Percentiles rank a stretch among this genome's conserved stretches.
Evolutionary conservation across 2,329 filamentous ascomycete species (phyloP).

Genomic region (Aspergillus fumigatus): DNA sequence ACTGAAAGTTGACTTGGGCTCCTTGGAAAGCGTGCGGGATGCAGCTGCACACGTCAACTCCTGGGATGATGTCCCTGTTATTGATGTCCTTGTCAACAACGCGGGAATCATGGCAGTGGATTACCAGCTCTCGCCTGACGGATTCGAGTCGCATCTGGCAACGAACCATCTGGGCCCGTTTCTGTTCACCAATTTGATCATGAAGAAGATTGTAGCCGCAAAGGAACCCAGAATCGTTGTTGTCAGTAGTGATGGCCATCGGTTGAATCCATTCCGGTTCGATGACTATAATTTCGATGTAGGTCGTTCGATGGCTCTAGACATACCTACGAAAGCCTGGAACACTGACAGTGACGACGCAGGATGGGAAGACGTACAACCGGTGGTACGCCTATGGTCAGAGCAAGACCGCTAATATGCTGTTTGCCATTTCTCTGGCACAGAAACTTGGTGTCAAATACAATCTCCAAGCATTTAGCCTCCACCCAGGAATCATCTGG

Average conservation of each 20-base stretch:
- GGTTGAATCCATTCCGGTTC: conserved; percentile 40
- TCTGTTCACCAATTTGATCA: neutral
- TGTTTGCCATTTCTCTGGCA: conserved; percentile 40
- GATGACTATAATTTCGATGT: conserved; percentile 45
- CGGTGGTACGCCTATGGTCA: conserved; percentile 42
- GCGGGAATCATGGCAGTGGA: neutral
- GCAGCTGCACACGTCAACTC: neutral
- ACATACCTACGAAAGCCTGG: neutral
- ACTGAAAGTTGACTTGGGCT: neutral
- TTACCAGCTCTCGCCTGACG: neutral
- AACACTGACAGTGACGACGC: neutral
- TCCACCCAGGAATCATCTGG: conserved; percentile 26
- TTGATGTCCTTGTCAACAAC: neutral
- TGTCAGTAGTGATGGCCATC: conserved; percentile 44
- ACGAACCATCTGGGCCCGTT: neutral
- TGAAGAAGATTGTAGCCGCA: conserved; percentile 27
- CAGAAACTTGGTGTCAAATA: conserved; percentile 17
- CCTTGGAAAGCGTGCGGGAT: neutral
- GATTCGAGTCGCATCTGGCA: neutral
- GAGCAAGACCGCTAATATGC: conserved; percentile 44
- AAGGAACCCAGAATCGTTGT: conserved; percentile 38
- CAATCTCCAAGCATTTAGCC: conserved; percentile 17
- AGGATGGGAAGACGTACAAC: conserved; percentile 25
- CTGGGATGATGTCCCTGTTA: neutral
- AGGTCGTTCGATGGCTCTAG: conserved; percentile 1